These are phyloP conservation scores for Dipteronia dyeriana DNA, from an alignment of 345 rosid genomes.

Conservation along the genomic window DNA sequence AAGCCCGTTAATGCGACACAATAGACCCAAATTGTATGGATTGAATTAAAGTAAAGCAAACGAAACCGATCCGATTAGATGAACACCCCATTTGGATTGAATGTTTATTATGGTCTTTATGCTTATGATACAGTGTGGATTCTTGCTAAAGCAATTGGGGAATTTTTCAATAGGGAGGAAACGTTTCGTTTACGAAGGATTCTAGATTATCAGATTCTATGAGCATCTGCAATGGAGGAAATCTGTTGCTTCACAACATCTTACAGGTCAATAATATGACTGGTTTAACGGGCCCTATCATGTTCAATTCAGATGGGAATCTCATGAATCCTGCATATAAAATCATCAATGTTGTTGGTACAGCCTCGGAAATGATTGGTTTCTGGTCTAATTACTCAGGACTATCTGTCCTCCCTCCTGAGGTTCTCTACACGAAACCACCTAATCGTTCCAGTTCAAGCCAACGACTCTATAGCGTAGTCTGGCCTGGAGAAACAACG, in stretches of 20 bases:
- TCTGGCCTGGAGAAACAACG: conserved; percentile 73
- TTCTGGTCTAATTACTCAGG: conserved; percentile 78
- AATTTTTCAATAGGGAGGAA: conserved; percentile 6
- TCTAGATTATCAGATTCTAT: not conserved
- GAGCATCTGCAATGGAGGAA: conserved; percentile 19
- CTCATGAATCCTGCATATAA: conserved; percentile 71
- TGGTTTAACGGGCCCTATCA: conserved; percentile 18
- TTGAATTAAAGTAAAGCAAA: too few species aligned
- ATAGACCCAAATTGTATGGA: too few species aligned
- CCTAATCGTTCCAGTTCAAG: conserved; percentile 42
- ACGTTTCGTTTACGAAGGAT: conserved; percentile 15
- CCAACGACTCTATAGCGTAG: conserved; percentile 42
- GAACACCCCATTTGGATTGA: conserved; percentile 2
- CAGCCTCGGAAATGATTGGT: conserved; percentile 65
- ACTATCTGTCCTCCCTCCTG: conserved; percentile 53
- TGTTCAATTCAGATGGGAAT: conserved; percentile 33
- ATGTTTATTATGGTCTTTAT: conserved; percentile 17
- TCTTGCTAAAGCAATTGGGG: conserved; percentile 18
- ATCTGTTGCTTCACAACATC: conserved; percentile 8
- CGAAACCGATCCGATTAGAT: too few species aligned
- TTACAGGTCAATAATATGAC: conserved; percentile 2
- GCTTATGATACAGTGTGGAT: conserved; percentile 35
- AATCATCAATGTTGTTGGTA: conserved; percentile 74
- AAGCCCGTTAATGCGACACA: too few species aligned
- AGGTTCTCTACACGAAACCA: conserved; percentile 35